Evolutionary conservation across 495 filamentous ascomycete species (phyloP).

Genomic region (Chlorociboria aeruginascens): DNA sequence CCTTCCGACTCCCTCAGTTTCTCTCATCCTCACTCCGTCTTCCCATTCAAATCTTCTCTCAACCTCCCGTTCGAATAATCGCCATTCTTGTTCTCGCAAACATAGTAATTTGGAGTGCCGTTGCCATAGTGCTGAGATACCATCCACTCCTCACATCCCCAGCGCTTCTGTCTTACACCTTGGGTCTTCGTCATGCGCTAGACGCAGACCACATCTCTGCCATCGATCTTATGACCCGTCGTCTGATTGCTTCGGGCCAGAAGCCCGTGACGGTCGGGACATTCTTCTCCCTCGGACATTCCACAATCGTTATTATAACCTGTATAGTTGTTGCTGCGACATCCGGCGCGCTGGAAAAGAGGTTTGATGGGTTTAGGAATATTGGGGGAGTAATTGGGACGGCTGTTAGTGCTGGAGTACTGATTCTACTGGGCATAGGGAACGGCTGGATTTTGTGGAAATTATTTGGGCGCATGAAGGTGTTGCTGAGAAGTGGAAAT

Average conservation of each 20-base stretch:
- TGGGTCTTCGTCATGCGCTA: constrained; percentile 86
- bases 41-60: constrained; percentile 34
- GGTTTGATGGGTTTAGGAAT: constrained; percentile 69
- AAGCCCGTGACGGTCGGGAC: constrained; percentile 86
- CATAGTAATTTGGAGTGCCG: constrained; percentile 57
- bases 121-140: constrained; percentile 52
- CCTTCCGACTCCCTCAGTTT: too few relatives aligned
- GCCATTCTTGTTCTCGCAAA: constrained; percentile 52
- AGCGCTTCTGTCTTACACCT: constrained; percentile 73
- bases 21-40: too few relatives aligned
- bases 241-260: constrained; percentile 78
- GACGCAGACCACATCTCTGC: constrained; percentile 96
- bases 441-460: constrained; percentile 79
- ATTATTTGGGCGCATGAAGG: constrained; percentile 54
- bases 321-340: constrained; percentile 88
- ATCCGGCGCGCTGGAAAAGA: constrained; percentile 62
- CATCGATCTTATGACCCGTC: constrained; percentile 90
- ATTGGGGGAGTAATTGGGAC: constrained; percentile 82
- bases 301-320: constrained; percentile 84
- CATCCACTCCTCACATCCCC: constrained; percentile 55
- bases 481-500: constrained; percentile 30
- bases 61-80: constrained; percentile 57
- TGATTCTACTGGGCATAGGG: constrained; percentile 70
- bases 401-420: constrained; percentile 66
- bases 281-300: constrained; percentile 92